A percentile compares a stretch with the other conserved stretches of the same genome.
These are phyloP conservation scores for Hyaloperonospora brassicae DNA, from an alignment of 352 stramenopile species.

Conservation along the genomic window DNA sequence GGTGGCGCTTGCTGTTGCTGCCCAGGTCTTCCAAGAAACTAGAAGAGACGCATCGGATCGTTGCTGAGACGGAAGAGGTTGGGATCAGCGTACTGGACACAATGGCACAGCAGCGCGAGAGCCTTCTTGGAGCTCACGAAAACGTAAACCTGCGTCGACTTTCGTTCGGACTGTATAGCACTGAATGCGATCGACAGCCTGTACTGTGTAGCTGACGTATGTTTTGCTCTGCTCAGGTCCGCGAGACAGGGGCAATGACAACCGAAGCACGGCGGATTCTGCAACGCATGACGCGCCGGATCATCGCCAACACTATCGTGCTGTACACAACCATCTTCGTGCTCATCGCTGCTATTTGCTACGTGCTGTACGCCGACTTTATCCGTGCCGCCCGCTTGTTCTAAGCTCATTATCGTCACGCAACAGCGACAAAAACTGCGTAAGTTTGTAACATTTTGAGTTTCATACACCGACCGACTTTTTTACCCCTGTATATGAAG, in stretches of 20 bases:
- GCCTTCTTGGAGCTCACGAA: conserved; percentile 54
- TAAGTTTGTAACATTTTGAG: conserved; percentile 1
- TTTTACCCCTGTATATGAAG: too few relatives aligned
- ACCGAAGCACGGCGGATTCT: conserved; percentile 57
- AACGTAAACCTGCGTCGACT: conserved; percentile 29
- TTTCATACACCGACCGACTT: conserved; percentile 2
- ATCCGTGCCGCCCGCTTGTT: conserved; percentile 33
- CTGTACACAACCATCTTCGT: conserved; percentile 70
- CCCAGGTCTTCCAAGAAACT: conserved; percentile 53
- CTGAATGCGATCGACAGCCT: background rate
- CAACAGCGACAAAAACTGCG: background rate
- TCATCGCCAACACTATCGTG: conserved; percentile 73
- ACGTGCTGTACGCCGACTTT: conserved; percentile 75
- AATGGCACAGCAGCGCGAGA: conserved; percentile 60
- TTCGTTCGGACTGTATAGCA: background rate
- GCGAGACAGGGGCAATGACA: conserved; percentile 63
- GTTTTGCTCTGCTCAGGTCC: conserved; percentile 30
- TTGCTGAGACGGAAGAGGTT: conserved; percentile 58
- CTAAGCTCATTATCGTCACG: conserved; percentile 5
- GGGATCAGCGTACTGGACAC: conserved; percentile 67
- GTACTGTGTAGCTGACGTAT: background rate
- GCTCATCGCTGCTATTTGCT: conserved; percentile 57
- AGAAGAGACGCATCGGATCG: conserved; percentile 56
- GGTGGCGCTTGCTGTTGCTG: background rate
- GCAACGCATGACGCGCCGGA: conserved; percentile 66